Percentiles rank a stretch among this genome's conserved stretches.
Conservation (phyloP, 345 rosid species). For the Acer yangbiense region DNA sequence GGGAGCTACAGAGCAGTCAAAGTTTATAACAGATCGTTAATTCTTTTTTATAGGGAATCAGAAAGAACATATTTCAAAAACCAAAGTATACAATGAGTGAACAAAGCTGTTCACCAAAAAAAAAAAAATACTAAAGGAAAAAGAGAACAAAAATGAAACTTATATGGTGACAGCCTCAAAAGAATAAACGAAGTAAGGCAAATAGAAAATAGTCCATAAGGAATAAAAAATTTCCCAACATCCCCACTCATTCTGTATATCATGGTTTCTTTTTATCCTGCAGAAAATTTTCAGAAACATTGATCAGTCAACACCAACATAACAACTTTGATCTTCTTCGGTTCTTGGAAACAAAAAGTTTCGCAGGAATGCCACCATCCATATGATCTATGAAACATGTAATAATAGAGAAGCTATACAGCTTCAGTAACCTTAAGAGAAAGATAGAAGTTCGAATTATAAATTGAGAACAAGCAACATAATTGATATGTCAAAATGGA, state of each 20-base stretch:
- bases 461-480: background rate
- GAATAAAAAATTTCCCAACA: no score
- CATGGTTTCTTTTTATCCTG: background rate
- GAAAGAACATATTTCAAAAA: background rate
- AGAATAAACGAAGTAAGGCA: no score
- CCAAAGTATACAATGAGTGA: background rate
- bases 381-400: slow-evolving; percentile 41
- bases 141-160: no score
- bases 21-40: background rate
- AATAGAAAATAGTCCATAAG: no score
- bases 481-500: background rate
- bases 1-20: background rate
- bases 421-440: background rate
- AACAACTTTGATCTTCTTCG: slow-evolving; percentile 56
- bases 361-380: slow-evolving; percentile 46
- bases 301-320: background rate
- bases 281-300: background rate
- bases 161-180: no score
- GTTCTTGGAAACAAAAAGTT: slow-evolving; percentile 72
- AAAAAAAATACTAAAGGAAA: no score
- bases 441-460: background rate
- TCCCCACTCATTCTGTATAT: no score
- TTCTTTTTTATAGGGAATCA: background rate
- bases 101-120: background rate
- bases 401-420: slow-evolving; percentile 3